These are phyloP conservation scores for Lotmaria passim DNA, from an alignment of 208 protist genomes.

Conservation along the genomic window DNA sequence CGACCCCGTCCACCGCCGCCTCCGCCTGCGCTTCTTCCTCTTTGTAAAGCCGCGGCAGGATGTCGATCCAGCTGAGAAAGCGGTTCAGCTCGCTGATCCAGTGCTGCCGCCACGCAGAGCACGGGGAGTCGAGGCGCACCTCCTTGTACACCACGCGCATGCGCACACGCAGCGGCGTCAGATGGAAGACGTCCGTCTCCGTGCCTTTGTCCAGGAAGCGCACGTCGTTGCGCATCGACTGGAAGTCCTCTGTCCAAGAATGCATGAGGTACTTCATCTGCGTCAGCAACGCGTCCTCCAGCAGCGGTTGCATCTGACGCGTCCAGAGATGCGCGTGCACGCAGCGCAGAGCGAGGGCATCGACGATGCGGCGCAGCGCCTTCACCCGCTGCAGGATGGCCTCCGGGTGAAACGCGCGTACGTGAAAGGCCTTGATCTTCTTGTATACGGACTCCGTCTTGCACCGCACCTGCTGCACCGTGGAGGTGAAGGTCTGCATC, in stretches of 20 bases:
- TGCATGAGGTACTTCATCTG: constrained; percentile 77
- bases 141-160: constrained; percentile 86
- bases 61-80: constrained; percentile 80
- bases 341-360: constrained; percentile 58
- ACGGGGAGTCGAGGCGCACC: constrained; percentile 62
- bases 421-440: constrained; percentile 53
- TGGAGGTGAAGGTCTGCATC: constrained; percentile 59
- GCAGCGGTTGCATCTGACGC: constrained; percentile 65
- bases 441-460: constrained; percentile 61
- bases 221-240: constrained; percentile 72
- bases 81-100: constrained; percentile 81
- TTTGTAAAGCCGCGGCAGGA: constrained; percentile 64
- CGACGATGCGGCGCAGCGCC: constrained; percentile 62
- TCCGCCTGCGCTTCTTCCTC: constrained; percentile 48
- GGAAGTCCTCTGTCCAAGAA: constrained; percentile 86
- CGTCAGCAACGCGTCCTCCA: constrained; percentile 66
- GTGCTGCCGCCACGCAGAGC: constrained; percentile 72
- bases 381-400: constrained; percentile 61
- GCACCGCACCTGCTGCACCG: constrained; percentile 63
- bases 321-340: constrained; percentile 74
- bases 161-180: constrained; percentile 82
- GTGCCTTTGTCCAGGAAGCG: constrained; percentile 58
- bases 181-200: constrained; percentile 78
- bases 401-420: constrained; percentile 57
- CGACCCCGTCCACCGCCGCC: not conserved